Percentiles rank a stretch among this genome's conserved stretches.
These are phyloP conservation scores for Pisolithus marmoratus DNA, from an alignment of 768 basidiomycete species.

Conservation along the genomic window DNA sequence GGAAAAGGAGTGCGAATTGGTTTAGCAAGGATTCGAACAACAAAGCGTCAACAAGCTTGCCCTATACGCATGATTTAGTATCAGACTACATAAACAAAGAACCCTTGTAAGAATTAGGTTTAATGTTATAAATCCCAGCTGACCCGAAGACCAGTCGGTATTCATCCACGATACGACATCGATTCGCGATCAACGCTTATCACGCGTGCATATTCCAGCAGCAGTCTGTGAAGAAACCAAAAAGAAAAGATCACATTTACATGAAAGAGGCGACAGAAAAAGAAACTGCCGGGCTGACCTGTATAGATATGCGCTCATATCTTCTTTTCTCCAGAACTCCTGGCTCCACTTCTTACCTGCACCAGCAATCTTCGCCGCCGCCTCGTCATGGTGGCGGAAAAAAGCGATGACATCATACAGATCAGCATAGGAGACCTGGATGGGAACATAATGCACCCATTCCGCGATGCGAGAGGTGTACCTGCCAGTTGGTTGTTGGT, in stretches of 20 bases:
- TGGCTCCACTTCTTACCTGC: constrained; percentile 48
- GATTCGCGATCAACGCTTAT: no score
- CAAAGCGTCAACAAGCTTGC: no score
- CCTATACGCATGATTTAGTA: no score
- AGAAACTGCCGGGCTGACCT: constrained; percentile 30
- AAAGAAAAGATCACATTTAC: no score
- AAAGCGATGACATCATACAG: constrained; percentile 63
- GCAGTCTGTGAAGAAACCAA: constrained; percentile 31
- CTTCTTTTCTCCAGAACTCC: constrained; percentile 50
- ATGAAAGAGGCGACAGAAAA: no score
- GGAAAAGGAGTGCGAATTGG: no score
- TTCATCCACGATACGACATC: no score
- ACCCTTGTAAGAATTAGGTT: no score
- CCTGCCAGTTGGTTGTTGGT: constrained; percentile 30
- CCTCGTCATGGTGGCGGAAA: constrained; percentile 58
- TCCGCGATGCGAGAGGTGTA: constrained; percentile 49
- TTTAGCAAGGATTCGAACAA: no score
- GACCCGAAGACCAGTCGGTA: background rate
- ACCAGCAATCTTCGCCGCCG: constrained; percentile 46
- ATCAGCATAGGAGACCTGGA: constrained; percentile 56
- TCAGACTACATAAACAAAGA: no score
- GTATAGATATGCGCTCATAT: constrained; percentile 48
- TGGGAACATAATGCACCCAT: constrained; percentile 65
- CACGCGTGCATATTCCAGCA: constrained; percentile 47
- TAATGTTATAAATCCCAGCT: background rate